Evolutionary conservation across 176 grass and related monocot genomes (phyloP).

Genomic region (Melocanna baccifera): DNA sequence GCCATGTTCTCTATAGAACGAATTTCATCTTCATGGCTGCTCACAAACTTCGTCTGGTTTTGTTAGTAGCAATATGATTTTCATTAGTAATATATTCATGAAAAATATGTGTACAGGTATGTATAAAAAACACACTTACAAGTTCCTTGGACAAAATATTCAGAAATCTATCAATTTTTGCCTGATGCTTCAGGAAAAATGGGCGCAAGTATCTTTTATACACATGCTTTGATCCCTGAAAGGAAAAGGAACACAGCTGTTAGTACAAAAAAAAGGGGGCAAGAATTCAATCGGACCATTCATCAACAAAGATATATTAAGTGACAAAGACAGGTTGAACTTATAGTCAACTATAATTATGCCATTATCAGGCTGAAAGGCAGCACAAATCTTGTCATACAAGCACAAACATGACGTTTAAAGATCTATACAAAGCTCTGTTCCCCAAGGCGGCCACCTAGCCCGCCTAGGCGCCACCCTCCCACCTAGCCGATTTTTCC

Average conservation of each 20-base stretch:
- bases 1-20: slow-evolving; percentile 60
- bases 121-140: slow-evolving; percentile 50
- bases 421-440: neutral
- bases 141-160: slow-evolving; percentile 67
- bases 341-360: neutral
- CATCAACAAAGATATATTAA: neutral
- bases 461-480: too few species aligned
- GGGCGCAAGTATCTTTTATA: slow-evolving; percentile 72
- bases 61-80: slow-evolving; percentile 10
- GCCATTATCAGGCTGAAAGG: neutral
- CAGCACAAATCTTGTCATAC: neutral
- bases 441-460: too few species aligned
- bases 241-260: slow-evolving; percentile 17
- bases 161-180: slow-evolving; percentile 73
- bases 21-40: slow-evolving; percentile 79
- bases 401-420: neutral
- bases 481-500: too few species aligned
- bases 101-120: neutral
- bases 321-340: neutral
- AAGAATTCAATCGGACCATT: neutral
- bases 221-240: slow-evolving; percentile 87
- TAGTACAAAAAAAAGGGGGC: neutral
- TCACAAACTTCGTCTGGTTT: slow-evolving; percentile 79
- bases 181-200: slow-evolving; percentile 83
- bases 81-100: slow-evolving; percentile 27